Evolutionary conservation across 2,329 filamentous ascomycete genomes (phyloP), one percentile per base, ranked within the genome.

Genomic region (Hymenoscyphus infarciens): DNA sequence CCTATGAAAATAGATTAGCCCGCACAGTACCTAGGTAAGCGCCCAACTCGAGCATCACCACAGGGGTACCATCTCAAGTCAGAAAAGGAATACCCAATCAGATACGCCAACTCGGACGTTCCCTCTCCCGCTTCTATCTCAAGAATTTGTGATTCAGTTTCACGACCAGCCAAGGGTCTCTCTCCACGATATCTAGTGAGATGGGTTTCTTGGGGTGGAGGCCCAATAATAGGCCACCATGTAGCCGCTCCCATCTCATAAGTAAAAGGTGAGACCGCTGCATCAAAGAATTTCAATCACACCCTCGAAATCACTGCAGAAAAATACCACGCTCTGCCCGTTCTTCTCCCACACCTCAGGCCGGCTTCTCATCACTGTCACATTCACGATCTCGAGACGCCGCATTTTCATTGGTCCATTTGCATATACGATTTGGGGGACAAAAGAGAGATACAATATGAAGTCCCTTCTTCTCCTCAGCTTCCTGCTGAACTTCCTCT

Each of bases 191-290:
- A 45, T 58, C 19, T n/a, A 27, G 56, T 29, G 52, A 60, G 57
- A 33, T 61, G 57, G 62, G 61, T 35, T 59, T 38, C 35, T 38
- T 38, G 13, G 15, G 55, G 10, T 8, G 53, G 42, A 54, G 69
- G 61, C 70, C 70, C 70, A 72, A 71, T 72, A 56, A 68, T 64
- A 65, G 69, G 63, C 70, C 66, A 35, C 22, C 61, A 58, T 61
- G 63, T 66, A 68, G 59, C 60, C 69, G 70, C 70, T 69, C 61
- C 57, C 56, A 58, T 64, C 62, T 52, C 61, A 65, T 69, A 69
- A 69, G 64, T 60, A 42, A 66, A 61, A 55, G 57, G 59, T 60
- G 53, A 45, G 31, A 60, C 61, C 63, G 64, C 69, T 65, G 35
- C 64, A 63, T 65, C 54, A 38, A 63, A 58, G 58, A 38, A 60